phyloP scores from a whole-genome alignment of 2,329 filamentous ascomycete species.

The Tolypocladium nubicola region DNA sequence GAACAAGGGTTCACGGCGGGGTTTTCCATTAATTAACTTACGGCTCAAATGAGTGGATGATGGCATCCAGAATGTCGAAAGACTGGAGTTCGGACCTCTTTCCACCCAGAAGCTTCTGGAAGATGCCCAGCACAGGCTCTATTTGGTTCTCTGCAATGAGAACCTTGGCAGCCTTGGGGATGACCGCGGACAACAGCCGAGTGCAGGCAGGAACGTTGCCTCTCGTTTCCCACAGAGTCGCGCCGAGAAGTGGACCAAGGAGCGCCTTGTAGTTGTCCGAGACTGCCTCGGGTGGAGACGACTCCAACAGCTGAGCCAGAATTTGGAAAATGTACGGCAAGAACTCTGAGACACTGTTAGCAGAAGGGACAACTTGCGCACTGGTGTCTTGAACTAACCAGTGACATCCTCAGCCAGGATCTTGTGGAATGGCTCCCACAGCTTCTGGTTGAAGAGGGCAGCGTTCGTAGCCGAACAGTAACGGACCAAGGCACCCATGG shows the following conservation, averaged over 20 bases:
- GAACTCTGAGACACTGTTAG: slow-evolving; percentile 54
- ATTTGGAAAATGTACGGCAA: slow-evolving; percentile 95
- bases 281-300: slow-evolving; percentile 67
- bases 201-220: slow-evolving; percentile 90
- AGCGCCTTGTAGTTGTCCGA: slow-evolving; percentile 73
- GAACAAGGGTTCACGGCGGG: neutral
- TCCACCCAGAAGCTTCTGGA: slow-evolving; percentile 74
- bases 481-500: slow-evolving; percentile 74
- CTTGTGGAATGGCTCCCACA: slow-evolving; percentile 75
- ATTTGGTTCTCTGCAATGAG: slow-evolving; percentile 74
- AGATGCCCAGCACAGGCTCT: slow-evolving; percentile 85
- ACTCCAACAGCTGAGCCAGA: slow-evolving; percentile 80
- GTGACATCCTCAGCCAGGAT: slow-evolving; percentile 76
- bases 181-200: slow-evolving; percentile 72
- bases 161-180: slow-evolving; percentile 62
- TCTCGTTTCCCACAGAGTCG: slow-evolving; percentile 80
- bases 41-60: slow-evolving; percentile 63
- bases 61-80: slow-evolving; percentile 80
- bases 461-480: slow-evolving; percentile 56
- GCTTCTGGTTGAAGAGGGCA: slow-evolving; percentile 63
- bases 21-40: slow-evolving; percentile 30
- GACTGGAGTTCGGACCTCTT: slow-evolving; percentile 79
- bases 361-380: neutral
- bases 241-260: slow-evolving; percentile 66
- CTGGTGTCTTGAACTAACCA: slow-evolving; percentile 33